phyloP scores from a whole-genome alignment of 192 early-diverging fungal species.

The Coemansia sp. region DNA sequence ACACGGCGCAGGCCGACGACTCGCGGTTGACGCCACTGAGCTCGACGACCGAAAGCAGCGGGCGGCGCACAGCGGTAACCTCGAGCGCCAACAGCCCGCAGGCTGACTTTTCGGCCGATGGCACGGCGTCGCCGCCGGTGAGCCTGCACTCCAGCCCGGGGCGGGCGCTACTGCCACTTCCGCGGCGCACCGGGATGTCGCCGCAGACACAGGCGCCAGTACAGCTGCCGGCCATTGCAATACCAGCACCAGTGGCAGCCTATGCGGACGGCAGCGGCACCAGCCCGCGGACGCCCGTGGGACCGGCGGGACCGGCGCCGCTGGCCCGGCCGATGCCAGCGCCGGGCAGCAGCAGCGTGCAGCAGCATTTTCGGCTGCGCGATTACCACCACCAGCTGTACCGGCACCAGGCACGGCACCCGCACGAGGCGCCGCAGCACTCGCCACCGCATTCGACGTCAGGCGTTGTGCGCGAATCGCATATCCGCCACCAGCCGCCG shows the following conservation, averaged over 20 bases:
- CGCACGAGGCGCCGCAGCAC: not conserved
- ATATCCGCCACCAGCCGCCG: slow-evolving; percentile 11
- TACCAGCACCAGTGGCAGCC: not conserved
- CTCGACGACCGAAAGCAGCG: slow-evolving; percentile 6
- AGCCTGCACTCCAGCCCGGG: not conserved
- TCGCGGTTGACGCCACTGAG: not conserved
- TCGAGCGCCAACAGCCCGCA: slow-evolving; percentile 7
- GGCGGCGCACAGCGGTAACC: not conserved
- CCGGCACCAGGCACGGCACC: slow-evolving; percentile 1
- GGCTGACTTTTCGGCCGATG: not conserved
- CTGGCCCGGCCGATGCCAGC: not conserved
- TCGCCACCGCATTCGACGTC: not conserved
- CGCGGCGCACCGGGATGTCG: not conserved
- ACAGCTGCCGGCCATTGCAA: not conserved
- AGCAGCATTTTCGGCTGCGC: slow-evolving; percentile 2
- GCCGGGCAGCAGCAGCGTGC: not conserved
- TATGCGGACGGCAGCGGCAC: not conserved
- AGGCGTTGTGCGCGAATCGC: not conserved
- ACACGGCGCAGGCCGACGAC: slow-evolving; percentile 1
- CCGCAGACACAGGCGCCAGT: not conserved
- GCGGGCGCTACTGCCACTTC: not conserved
- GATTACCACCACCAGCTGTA: slow-evolving; percentile 6
- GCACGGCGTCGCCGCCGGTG: not conserved
- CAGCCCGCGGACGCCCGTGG: not conserved
- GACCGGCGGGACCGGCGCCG: not conserved